Base-by-base conservation (phyloP, 768 basidiomycete species). In the Phylloporus sp. region DNA sequence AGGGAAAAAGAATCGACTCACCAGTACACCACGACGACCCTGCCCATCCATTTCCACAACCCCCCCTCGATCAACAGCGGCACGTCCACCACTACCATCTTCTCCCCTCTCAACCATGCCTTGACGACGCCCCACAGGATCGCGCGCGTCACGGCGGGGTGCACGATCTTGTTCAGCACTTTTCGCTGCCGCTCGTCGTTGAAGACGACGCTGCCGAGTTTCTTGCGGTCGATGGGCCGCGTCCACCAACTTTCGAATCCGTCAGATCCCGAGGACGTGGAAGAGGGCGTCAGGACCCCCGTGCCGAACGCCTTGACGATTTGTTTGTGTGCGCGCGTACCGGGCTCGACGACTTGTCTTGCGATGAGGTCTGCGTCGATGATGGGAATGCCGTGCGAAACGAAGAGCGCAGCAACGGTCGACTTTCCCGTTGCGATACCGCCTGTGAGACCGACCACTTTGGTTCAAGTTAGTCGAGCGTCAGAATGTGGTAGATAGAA, bases 341-440 rank as follows among this genome's bases (percentile, higher is more conserved):
- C 89, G 2, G 93, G 93, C 49, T 80, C 76, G 46, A 97, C 87
- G 46, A 88, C 92, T 55, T 82, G 69, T 31, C 93, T 84, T 4
- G 94, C 90, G 40, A 98, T 75, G 14, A 89, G 52, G 72, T 98
- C 95, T 3, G 95, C 93, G 62, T 99, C 96, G 56, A 98, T 78
- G 55, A 98, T 71, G n/a, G 91, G 89, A 24, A 98, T 69, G 24
- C 65, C 58, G 55, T 82, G 82, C 0, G 74, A 70, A 42, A 76
- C 75, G 28, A 98, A 73, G 33, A 93, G 72, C 7, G 69, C 67
- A 0, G 93, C 90, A 10, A 93, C 96, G 11, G 92, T 88, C 1
- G 94, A 96, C 70, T 99, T 99, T 43, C 95, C 93, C 7, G 92
- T 93, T 18, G 93, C 90, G 48, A 99, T 97, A 3, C 94, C 91